These are phyloP conservation scores for Wickerhamomyces pijperi DNA, from an alignment of 805 yeast species.

Conservation along the genomic window DNA sequence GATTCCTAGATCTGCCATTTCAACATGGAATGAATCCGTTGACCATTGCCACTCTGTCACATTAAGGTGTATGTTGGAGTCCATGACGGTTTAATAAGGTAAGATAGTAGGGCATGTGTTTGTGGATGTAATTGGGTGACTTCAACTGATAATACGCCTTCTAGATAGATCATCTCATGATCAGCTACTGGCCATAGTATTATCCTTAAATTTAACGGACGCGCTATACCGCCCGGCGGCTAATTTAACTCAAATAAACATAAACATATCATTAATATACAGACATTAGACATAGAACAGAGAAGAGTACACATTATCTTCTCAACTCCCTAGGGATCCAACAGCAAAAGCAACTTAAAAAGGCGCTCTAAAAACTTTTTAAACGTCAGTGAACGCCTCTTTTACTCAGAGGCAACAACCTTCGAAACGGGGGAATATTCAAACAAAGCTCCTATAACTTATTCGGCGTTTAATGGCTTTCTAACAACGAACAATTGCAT, in stretches of 20 bases:
- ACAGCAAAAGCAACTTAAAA: background rate
- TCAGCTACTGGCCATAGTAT: too few species aligned
- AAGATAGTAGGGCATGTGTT: too few species aligned
- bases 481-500: conserved; percentile 89
- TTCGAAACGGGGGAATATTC: too few species aligned
- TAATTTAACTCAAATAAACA: too few species aligned
- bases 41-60: background rate
- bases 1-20: background rate
- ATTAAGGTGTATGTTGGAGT: background rate
- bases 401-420: too few species aligned
- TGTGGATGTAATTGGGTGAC: too few species aligned
- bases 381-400: too few species aligned
- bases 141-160: too few species aligned
- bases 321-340: too few species aligned
- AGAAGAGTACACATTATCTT: background rate
- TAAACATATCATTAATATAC: background rate
- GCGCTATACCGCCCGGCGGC: too few species aligned
- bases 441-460: background rate
- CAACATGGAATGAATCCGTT: background rate
- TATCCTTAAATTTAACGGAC: too few species aligned
- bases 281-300: background rate
- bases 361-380: background rate
- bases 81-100: background rate
- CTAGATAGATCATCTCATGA: too few species aligned
- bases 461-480: conserved; percentile 45